These are phyloP conservation scores for Ceratobasidium sp. DNA, from an alignment of 1,284 basidiomycete genomes.

Conservation along the genomic window DNA sequence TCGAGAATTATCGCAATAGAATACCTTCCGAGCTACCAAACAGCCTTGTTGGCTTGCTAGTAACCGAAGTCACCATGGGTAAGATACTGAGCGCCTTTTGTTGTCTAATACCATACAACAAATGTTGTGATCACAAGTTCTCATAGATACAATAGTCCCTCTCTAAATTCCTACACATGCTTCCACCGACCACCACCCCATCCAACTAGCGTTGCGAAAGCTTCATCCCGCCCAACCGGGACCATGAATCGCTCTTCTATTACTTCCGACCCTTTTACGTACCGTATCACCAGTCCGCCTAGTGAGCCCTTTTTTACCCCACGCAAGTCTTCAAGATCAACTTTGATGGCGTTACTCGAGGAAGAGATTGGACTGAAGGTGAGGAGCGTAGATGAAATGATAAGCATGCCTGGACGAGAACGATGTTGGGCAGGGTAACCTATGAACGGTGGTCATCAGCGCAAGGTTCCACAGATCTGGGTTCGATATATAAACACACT, in stretches of 20 bases:
- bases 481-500: not conserved
- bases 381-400: slow-evolving; percentile 66
- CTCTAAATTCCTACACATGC: slow-evolving; percentile 44
- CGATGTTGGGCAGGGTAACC: slow-evolving; percentile 73
- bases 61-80: too few species aligned
- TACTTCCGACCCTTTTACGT: slow-evolving; percentile 2
- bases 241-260: slow-evolving; percentile 69
- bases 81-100: too few species aligned
- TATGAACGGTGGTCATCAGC: slow-evolving; percentile 53
- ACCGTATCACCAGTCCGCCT: slow-evolving; percentile 29
- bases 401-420: slow-evolving; percentile 71
- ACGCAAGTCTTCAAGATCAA: slow-evolving; percentile 66
- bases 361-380: slow-evolving; percentile 63
- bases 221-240: slow-evolving; percentile 73
- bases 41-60: too few species aligned
- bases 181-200: slow-evolving; percentile 58
- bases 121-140: too few species aligned
- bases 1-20: too few species aligned
- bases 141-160: not conserved
- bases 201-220: slow-evolving; percentile 78
- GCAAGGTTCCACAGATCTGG: not conserved
- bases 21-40: too few species aligned
- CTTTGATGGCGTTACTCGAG: slow-evolving; percentile 61
- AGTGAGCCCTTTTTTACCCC: slow-evolving; percentile 68
- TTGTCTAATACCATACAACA: too few species aligned